Conservation (phyloP, 1,284 basidiomycete species). For the Ustilago shanxiensis region DNA sequence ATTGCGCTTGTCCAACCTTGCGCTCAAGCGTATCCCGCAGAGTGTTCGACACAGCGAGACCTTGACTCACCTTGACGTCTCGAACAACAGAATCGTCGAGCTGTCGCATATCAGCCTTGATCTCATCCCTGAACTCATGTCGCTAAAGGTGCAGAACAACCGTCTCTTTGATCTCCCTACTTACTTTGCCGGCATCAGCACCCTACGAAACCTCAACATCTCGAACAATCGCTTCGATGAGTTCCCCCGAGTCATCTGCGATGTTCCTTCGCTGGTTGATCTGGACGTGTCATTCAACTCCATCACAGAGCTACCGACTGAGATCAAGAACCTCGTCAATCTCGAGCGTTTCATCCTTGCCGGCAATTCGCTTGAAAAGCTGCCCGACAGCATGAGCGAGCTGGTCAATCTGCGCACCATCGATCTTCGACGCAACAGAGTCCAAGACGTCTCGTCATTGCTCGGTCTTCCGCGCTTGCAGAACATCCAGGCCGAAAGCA, state of each 20-base stretch:
- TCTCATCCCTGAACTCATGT: constrained; percentile 79
- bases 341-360: constrained; percentile 65
- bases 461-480: constrained; percentile 60
- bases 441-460: constrained; percentile 61
- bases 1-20: constrained; percentile 90
- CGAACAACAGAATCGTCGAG: constrained; percentile 91
- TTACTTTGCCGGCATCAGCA: constrained; percentile 82
- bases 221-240: constrained; percentile 94
- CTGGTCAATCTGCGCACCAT: constrained; percentile 60
- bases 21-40: constrained; percentile 91
- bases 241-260: constrained; percentile 83
- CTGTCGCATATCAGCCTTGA: constrained; percentile 88
- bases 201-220: constrained; percentile 86
- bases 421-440: constrained; percentile 64
- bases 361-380: constrained; percentile 61
- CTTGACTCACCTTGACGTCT: constrained; percentile 87
- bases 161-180: constrained; percentile 86
- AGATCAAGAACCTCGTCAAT: constrained; percentile 78
- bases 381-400: constrained; percentile 59
- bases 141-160: constrained; percentile 90
- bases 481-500: constrained; percentile 63
- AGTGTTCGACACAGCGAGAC: constrained; percentile 82
- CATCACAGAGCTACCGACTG: constrained; percentile 83
- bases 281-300: constrained; percentile 96
- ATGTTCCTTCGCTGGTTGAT: constrained; percentile 81